phyloP scores from a whole-genome alignment of 306 rosid species.

The Inga oerstediana region DNA sequence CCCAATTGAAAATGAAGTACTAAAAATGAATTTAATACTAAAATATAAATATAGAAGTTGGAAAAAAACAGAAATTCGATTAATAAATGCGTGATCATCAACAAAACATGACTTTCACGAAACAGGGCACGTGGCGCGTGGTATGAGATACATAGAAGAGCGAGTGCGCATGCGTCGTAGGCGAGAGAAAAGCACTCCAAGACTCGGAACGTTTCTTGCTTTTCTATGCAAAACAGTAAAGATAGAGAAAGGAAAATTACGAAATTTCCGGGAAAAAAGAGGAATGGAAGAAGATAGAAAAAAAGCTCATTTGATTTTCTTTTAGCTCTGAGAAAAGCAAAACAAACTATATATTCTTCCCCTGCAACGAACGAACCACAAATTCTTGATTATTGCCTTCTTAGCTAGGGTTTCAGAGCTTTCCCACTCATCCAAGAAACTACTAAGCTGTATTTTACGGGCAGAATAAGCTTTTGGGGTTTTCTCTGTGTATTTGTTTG shows the following conservation, averaged over 20 bases:
- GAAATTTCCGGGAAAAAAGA: slow-evolving; percentile 45
- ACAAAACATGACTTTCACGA: neutral
- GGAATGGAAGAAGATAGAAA: slow-evolving; percentile 8
- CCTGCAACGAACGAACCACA: slow-evolving; percentile 25
- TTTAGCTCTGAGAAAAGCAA: slow-evolving; percentile 19
- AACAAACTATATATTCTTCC: slow-evolving; percentile 18
- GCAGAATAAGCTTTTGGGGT: neutral
- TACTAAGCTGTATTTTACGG: slow-evolving; percentile 23
- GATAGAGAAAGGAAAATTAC: slow-evolving; percentile 35
- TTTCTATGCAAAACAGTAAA: slow-evolving; percentile 4
- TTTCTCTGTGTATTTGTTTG: neutral
- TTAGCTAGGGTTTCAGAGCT: slow-evolving; percentile 55
- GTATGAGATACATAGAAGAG: neutral
- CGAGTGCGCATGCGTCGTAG: slow-evolving; percentile 38
- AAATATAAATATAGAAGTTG: no score
- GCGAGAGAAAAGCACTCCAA: slow-evolving; percentile 38
- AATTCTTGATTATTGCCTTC: slow-evolving; percentile 17
- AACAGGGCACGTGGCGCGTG: slow-evolving; percentile 44
- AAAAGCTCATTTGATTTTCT: slow-evolving; percentile 26
- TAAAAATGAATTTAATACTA: no score
- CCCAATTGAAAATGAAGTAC: no score
- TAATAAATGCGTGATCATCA: neutral
- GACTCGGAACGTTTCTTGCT: slow-evolving; percentile 8
- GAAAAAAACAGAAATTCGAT: no score
- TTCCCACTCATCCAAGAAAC: slow-evolving; percentile 31